These are phyloP conservation scores for Podaxis sp. DNA, from an alignment of 768 basidiomycete genomes.

Conservation along the genomic window DNA sequence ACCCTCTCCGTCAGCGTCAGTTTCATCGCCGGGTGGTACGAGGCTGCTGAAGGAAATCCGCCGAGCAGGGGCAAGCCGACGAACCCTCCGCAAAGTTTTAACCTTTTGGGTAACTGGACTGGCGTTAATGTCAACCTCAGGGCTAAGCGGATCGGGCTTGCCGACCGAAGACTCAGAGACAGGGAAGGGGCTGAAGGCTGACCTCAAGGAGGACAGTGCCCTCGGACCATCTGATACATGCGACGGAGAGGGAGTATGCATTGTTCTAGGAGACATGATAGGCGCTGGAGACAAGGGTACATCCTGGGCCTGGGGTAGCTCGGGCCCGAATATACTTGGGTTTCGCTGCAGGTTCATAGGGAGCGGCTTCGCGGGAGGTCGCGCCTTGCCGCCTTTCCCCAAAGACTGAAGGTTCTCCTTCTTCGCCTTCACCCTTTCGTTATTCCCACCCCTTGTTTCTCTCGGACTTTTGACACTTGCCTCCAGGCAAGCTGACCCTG, in stretches of 20 bases:
- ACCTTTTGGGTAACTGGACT: conserved; percentile 28
- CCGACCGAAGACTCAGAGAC: conserved; percentile 10
- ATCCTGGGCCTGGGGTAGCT: conserved; percentile 45
- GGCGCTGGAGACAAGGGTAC: conserved; percentile 14
- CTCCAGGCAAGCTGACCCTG: conserved; percentile 7
- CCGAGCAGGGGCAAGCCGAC: conserved; percentile 46
- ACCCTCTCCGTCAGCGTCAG: conserved; percentile 35
- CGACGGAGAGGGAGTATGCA: conserved; percentile 4
- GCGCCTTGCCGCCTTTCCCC: conserved; percentile 6
- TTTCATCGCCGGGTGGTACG: conserved; percentile 36
- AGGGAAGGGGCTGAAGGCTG: conserved; percentile 14
- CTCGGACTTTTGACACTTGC: conserved; percentile 19
- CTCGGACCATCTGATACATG: conserved; percentile 12
- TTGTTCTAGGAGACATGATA: conserved; percentile 4
- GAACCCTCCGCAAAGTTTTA: conserved; percentile 52
- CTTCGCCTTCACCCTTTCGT: conserved; percentile 16
- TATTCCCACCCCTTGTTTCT: conserved; percentile 19
- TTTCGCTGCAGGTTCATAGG: conserved; percentile 57
- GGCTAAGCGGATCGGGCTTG: conserved; percentile 14
- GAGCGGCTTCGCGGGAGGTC: conserved; percentile 26
- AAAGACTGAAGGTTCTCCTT: conserved; percentile 9
- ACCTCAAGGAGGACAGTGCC: neutral
- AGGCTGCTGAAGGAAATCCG: conserved; percentile 69
- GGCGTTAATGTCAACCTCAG: conserved; percentile 15
- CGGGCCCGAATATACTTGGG: conserved; percentile 67